A percentile compares a stretch with the other conserved stretches of the same genome.
These are phyloP conservation scores for Fusarium sp. DNA, from an alignment of 2,329 filamentous ascomycete species.

Conservation along the genomic window DNA sequence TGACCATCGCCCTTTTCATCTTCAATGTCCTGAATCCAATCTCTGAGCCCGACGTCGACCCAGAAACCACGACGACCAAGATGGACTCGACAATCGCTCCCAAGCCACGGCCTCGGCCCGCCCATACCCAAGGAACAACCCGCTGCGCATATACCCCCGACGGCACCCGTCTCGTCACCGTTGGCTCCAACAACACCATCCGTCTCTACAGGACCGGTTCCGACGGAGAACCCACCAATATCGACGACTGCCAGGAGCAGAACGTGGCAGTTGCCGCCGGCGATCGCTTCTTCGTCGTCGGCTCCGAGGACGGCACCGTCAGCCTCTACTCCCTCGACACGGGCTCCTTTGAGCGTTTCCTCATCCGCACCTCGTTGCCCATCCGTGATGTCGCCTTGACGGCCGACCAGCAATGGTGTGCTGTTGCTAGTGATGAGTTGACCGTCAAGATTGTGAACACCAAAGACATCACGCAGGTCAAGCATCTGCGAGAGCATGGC, in stretches of 20 bases:
- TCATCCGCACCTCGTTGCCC: slow-evolving; percentile 87
- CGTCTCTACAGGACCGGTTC: slow-evolving; percentile 93
- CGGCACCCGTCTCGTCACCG: slow-evolving; percentile 89
- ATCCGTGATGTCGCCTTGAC: slow-evolving; percentile 90
- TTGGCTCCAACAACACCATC: slow-evolving; percentile 93
- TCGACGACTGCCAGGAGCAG: slow-evolving; percentile 91
- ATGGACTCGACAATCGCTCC: slow-evolving; percentile 55
- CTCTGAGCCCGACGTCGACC: slow-evolving; percentile 1
- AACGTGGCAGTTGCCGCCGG: slow-evolving; percentile 85
- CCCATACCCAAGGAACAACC: slow-evolving; percentile 88
- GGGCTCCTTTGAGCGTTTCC: slow-evolving; percentile 83
- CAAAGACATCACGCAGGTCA: slow-evolving; percentile 81
- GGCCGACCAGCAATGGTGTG: slow-evolving; percentile 87
- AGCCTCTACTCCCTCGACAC: slow-evolving; percentile 89
- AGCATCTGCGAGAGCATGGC: slow-evolving; percentile 85
- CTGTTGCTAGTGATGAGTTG: slow-evolving; percentile 96
- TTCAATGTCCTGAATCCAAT: slow-evolving; percentile 25
- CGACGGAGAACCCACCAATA: slow-evolving; percentile 91
- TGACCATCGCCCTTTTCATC: slow-evolving; percentile 19
- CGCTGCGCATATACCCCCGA: slow-evolving; percentile 92
- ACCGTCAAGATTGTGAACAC: slow-evolving; percentile 91
- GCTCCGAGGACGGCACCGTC: slow-evolving; percentile 95
- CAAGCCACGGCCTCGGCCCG: slow-evolving; percentile 76
- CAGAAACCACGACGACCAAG: slow-evolving; percentile 7
- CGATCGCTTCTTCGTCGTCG: slow-evolving; percentile 88